Evolutionary conservation across 371 early-diverging fungal species (phyloP).

Genomic region (Conidiobolus incongruus): DNA sequence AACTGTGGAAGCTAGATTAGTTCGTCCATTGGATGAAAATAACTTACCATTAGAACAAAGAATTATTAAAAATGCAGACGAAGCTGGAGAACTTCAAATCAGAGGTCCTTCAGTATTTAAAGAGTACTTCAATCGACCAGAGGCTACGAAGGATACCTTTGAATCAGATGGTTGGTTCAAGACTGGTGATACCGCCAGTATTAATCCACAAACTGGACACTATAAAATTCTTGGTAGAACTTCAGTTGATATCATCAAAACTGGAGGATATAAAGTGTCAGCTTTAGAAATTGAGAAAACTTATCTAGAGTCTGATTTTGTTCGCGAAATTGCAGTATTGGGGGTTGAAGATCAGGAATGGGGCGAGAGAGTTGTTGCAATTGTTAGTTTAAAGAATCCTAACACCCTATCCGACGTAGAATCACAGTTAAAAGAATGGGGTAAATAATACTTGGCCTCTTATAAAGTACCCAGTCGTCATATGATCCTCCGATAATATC

Average conservation of each 20-base stretch:
- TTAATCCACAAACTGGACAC: constrained; percentile 18
- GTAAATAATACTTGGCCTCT: constrained; percentile 31
- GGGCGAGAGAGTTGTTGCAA: constrained; percentile 54
- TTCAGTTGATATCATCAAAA: constrained; percentile 68
- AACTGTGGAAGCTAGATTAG: constrained; percentile 36
- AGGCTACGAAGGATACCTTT: constrained; percentile 46
- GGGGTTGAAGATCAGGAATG: constrained; percentile 49
- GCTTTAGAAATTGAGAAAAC: constrained; percentile 68
- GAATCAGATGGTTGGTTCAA: constrained; percentile 49
- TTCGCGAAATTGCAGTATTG: constrained; percentile 50
- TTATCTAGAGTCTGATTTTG: constrained; percentile 25
- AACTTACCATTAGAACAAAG: constrained; percentile 10
- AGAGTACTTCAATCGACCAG: constrained; percentile 49
- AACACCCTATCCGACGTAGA: constrained; percentile 8
- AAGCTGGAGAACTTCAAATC: constrained; percentile 45
- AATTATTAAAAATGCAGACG: constrained; percentile 19
- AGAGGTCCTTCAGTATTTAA: constrained; percentile 40
- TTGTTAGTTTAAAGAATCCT: constrained; percentile 10
- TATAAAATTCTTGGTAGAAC: constrained; percentile 56
- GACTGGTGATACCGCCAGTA: constrained; percentile 53
- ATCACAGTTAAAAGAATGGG: constrained; percentile 17
- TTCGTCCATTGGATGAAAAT: constrained; percentile 12
- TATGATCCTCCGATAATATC: constrained; percentile 8
- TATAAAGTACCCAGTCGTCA: constrained; percentile 47
- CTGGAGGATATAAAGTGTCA: constrained; percentile 69